Base-by-base conservation (phyloP, 2,329 filamentous ascomycete species). In the Ophiocordyceps australis region DNA sequence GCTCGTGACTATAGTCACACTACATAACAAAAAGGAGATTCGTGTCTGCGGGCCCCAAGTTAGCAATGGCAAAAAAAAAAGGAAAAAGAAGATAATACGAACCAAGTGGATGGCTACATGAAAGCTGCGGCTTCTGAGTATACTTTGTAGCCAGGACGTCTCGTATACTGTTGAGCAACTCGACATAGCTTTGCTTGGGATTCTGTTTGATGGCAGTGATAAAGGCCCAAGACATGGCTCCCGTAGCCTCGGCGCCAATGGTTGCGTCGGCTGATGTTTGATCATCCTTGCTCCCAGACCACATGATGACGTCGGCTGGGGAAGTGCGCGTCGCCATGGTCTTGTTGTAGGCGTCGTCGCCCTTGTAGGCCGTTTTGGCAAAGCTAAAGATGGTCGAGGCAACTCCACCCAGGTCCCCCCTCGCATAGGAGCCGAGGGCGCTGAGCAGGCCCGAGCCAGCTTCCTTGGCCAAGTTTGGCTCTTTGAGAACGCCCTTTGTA, bases 171-270 rank as follows among this genome's bases (percentile, higher is more conserved):
- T 94, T 95, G 38, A 98, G 65, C 30, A 98, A 60, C 59, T 94
- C 75, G 26, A 95, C 80, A 45, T 98, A 98, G 55, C 78, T 93
- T 59, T 95, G 89, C 47, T 92, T 76, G 1, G 82, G 82, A 45
- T 92, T 92, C 58, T 85, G 82, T 61, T 79, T 85, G 43, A 95
- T 65, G 13, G 85, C 76, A 2, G 66, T 73, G 49, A 98, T 89
- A 50, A 98, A 98, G 3, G 89, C 89, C 72, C 79, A 94, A 4
- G 83, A 93, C 89, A 98, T 95, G 50, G 89, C 89, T 28, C 89
- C 89, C 0, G 89, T 98, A 18, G 89, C 86, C 54, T 94, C 67
- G 29, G 81, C 73, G 22, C 65, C 70, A 37, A 95, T 94, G 16
- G 73, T 79, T 9, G 89, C 85, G 49, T 98, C 89, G 54, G 82